These are phyloP conservation scores for Phaseolus lunatus DNA, from an alignment of 306 rosid species.

Conservation along the genomic window DNA sequence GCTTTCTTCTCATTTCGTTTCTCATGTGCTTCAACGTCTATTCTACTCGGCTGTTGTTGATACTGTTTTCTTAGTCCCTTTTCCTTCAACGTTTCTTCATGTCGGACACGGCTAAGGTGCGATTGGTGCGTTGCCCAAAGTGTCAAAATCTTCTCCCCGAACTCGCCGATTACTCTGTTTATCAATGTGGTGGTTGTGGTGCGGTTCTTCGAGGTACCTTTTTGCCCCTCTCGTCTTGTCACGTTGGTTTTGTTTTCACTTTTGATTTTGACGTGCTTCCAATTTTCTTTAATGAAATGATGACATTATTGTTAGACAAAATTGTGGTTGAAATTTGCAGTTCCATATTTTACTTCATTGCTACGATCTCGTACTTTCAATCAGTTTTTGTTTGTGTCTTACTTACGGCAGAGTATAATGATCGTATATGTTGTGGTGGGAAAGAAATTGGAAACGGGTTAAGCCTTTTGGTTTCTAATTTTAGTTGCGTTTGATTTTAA, in stretches of 20 bases:
- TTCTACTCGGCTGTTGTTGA: not conserved
- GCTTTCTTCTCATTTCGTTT: conserved; percentile 9
- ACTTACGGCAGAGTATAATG: not conserved
- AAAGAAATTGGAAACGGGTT: conserved; percentile 1
- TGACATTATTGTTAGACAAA: not conserved
- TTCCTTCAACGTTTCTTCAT: conserved; percentile 43
- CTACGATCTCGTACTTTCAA: not conserved
- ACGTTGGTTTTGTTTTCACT: not conserved
- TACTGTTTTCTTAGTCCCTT: conserved; percentile 17
- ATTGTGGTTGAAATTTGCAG: not conserved
- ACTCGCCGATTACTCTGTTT: conserved; percentile 82
- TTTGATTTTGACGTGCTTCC: not conserved
- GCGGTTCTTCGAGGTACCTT: conserved; percentile 85
- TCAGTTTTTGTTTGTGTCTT: not conserved
- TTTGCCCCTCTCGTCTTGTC: not conserved
- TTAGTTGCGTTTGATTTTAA: conserved; percentile 32
- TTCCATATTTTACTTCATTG: not conserved
- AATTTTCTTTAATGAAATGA: not conserved
- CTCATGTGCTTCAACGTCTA: conserved; percentile 35
- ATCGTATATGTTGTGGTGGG: not conserved
- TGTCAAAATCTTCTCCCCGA: conserved; percentile 96
- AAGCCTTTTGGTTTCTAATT: conserved; percentile 37
- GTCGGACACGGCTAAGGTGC: conserved; percentile 68
- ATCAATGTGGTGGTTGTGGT: conserved; percentile 96
- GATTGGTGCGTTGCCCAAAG: conserved; percentile 90